These are phyloP conservation scores for Tarenaya hassleriana DNA, from an alignment of 345 rosid species.

Conservation along the genomic window DNA sequence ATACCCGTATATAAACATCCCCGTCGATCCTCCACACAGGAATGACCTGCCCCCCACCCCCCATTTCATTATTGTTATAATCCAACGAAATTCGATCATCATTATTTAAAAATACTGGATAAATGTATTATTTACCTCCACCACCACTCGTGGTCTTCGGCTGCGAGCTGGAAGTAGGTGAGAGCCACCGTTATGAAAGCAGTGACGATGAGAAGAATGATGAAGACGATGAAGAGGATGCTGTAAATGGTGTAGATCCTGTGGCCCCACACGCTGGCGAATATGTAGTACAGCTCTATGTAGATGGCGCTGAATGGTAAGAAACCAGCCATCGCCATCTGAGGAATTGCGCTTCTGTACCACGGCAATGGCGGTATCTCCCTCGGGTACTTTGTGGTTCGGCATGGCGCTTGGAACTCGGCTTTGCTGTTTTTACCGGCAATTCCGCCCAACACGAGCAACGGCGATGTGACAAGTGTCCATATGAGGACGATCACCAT, in stretches of 20 bases:
- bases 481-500: constrained; percentile 74
- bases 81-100: no score
- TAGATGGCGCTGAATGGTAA: constrained; percentile 80
- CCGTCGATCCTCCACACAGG: constrained; percentile 71
- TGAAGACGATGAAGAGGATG: constrained; percentile 75
- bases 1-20: constrained; percentile 59
- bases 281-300: constrained; percentile 82
- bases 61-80: constrained; percentile 33
- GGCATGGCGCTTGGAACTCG: constrained; percentile 86
- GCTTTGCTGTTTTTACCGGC: constrained; percentile 82
- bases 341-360: constrained; percentile 72
- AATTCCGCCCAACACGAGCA: constrained; percentile 79
- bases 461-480: constrained; percentile 68
- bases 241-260: constrained; percentile 81
- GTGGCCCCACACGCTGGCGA: constrained; percentile 90
- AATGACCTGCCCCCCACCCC: constrained; percentile 42
- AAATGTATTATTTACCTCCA: constrained; percentile 61
- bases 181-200: constrained; percentile 87
- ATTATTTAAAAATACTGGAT: no score
- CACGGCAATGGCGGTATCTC: constrained; percentile 73
- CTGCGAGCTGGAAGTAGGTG: constrained; percentile 93
- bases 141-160: constrained; percentile 94
- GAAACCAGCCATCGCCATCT: constrained; percentile 91
- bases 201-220: constrained; percentile 74
- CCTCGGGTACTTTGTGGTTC: constrained; percentile 74